phyloP scores from a whole-genome alignment of 1,139 yeast species.

The Arxiozyma slooffiae region DNA sequence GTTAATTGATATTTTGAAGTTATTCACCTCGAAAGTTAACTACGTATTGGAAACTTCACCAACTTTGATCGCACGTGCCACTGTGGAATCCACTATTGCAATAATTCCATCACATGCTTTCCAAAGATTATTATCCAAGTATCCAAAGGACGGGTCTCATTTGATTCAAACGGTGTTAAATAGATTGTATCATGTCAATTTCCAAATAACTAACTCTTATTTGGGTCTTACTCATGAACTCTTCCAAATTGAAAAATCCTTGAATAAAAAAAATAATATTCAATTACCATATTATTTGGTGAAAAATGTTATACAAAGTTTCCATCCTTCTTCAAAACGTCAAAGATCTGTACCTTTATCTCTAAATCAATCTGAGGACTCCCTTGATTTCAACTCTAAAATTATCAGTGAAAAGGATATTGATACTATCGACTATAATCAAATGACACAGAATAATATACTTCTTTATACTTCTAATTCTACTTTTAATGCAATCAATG shows the following conservation, averaged over 20 bases:
- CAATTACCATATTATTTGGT: slow-evolving; percentile 51
- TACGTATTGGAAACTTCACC: slow-evolving; percentile 16
- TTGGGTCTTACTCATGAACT: slow-evolving; percentile 78
- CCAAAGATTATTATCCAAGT: slow-evolving; percentile 57
- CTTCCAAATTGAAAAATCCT: slow-evolving; percentile 59
- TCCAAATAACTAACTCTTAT: slow-evolving; percentile 81
- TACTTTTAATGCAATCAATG: neutral
- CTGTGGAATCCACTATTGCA: slow-evolving; percentile 66
- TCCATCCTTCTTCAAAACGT: slow-evolving; percentile 19
- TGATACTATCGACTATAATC: neutral
- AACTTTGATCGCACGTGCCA: slow-evolving; percentile 34
- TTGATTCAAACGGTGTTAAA: slow-evolving; percentile 88
- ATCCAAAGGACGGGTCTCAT: slow-evolving; percentile 86
- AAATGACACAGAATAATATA: neutral
- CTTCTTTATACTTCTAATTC: neutral
- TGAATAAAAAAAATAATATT: slow-evolving; percentile 44
- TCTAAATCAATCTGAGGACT: neutral
- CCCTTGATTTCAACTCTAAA: neutral
- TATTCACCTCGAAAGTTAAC: slow-evolving; percentile 37
- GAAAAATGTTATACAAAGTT: slow-evolving; percentile 46
- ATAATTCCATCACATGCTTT: slow-evolving; percentile 84
- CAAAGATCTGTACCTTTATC: neutral
- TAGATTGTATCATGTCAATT: slow-evolving; percentile 78
- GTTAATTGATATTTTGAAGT: slow-evolving; percentile 64
- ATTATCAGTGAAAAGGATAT: neutral